These are phyloP conservation scores for Penicillium olsonii DNA, from an alignment of 2,329 filamentous ascomycete genomes.

Conservation along the genomic window DNA sequence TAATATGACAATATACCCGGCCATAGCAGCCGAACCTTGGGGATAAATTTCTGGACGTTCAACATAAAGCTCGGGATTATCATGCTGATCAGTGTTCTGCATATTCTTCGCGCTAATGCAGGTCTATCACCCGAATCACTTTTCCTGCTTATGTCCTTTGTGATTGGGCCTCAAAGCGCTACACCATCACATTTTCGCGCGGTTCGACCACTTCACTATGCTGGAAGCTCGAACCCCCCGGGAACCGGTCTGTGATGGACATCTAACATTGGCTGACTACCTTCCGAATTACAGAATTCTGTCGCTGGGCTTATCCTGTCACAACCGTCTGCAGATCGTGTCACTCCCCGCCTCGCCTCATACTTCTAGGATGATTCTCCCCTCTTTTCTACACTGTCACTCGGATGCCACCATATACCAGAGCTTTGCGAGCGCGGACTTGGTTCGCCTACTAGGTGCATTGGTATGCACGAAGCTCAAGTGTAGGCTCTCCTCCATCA, in stretches of 20 bases:
- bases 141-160: slow-evolving; percentile 5
- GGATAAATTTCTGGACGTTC: background rate
- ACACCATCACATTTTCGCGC: slow-evolving; percentile 21
- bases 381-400: slow-evolving; percentile 1
- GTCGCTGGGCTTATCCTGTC: slow-evolving; percentile 13
- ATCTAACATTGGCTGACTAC: slow-evolving; percentile 13
- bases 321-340: slow-evolving; percentile 6
- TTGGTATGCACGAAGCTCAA: slow-evolving; percentile 2
- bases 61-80: background rate
- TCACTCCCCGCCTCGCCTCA: slow-evolving; percentile 16
- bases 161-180: slow-evolving; percentile 23
- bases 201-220: slow-evolving; percentile 1
- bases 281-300: slow-evolving; percentile 5
- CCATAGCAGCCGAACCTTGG: background rate
- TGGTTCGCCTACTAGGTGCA: slow-evolving; percentile 5
- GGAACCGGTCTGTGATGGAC: background rate
- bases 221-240: slow-evolving; percentile 11
- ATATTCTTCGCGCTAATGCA: slow-evolving; percentile 24
- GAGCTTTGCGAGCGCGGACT: slow-evolving; percentile 12
- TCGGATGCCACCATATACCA: background rate
- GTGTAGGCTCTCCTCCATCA: background rate
- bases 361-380: slow-evolving; percentile 17
- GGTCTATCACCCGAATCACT: slow-evolving; percentile 23
- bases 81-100: slow-evolving; percentile 1
- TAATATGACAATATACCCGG: background rate